Evolutionary conservation across 768 basidiomycete species (phyloP), one percentile per base, ranked within the genome.

Genomic region (Suillus spraguei): DNA sequence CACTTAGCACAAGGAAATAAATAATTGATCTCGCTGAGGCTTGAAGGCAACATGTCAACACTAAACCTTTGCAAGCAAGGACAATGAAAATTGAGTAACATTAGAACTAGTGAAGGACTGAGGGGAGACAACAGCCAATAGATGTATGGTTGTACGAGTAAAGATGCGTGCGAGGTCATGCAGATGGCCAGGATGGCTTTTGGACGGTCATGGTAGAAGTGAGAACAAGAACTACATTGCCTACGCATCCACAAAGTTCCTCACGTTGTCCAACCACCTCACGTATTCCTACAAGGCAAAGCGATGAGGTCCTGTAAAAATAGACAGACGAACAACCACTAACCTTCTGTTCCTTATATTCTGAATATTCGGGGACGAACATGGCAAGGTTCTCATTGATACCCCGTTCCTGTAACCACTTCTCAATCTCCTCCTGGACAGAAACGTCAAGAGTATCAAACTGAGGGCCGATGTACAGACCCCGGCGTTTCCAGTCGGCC

Each of bases 311-410:
- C 65, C 41, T 36, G 38, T 28, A 59, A 61, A 8, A 60, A 63
- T 13, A 16, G 38, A 49, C 59, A 20, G 24, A 20, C 20, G 76
- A 84, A 41, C 39, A 17, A 28, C 49, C 7, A 70, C 75, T 2
- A 16, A 95, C 95, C 85, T 89, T 88, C 81, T 99, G 96, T 73
- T 99, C 96, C 83, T 97, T 98, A 80, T 81, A 80, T 71, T 92
- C 89, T 16, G 90, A 88, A 72, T 94, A 94, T 65, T 95, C 91
- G 20, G 92, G 91, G 64, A 99, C 87, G 81, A 97, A 96, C 68
- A 87, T 74, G 0, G 95, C 97, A 50, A 96, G 80, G 42, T 72
- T 78, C 70, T 93, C 90, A 74, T 94, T 87, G 69, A 99, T 83
- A 9, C 95, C 96, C 60, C 97, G 89, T 80, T 98, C 96, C 67